Base-by-base conservation (phyloP, 495 filamentous ascomycete species). In the Sporormia fimetaria region DNA sequence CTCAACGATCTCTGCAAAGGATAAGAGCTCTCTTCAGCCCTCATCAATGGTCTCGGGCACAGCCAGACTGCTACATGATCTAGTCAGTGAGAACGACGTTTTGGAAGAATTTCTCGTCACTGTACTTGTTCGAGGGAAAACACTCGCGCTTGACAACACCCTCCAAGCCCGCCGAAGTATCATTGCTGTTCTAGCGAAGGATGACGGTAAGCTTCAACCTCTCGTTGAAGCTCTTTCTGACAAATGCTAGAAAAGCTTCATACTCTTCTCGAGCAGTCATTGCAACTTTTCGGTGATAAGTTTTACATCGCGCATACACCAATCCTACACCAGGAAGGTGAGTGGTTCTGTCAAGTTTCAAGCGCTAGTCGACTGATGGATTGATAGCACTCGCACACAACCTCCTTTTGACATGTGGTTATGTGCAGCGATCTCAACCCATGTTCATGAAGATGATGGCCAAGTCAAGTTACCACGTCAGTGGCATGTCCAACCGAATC, bases 231-330 rank as follows among this genome's bases (percentile, higher is more conserved):
- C 5, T 16, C 5, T 26, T 23, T 40, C 39, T 52, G 14, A 52
- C 2, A 0, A 2, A 3, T 3, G 18, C 11, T 37, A 73, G 67
- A 71, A 3, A 57, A 65, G 6, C 57, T 86, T 12, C 63, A 69
- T 20, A 59, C 52, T 3, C 54, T 92, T 8, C 53, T 92, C 12
- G 73, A 82, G 43, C 81, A 75, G 53, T 67, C 67, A 35, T 63
- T 94, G 18, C 62, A 63, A 33, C 70, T 81, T 24, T 94, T 94
- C 55, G 82, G 80, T 8, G 87, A 96, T 49, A 76, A 82, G 37
- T 65, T 95, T 24, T 87, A 80, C 53, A 86, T 95, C 51, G 82
- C 78, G 42, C 85, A 94, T 57, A 75, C 79, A 4, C 79, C 86
- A 2, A 73, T 81, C 15, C 56, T 84, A 23, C 78, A 83, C 47